Evolutionary conservation across 2,329 filamentous ascomycete species (phyloP), one percentile per base, ranked within the genome.

Genomic region (Alternaria triticimaculans): DNA sequence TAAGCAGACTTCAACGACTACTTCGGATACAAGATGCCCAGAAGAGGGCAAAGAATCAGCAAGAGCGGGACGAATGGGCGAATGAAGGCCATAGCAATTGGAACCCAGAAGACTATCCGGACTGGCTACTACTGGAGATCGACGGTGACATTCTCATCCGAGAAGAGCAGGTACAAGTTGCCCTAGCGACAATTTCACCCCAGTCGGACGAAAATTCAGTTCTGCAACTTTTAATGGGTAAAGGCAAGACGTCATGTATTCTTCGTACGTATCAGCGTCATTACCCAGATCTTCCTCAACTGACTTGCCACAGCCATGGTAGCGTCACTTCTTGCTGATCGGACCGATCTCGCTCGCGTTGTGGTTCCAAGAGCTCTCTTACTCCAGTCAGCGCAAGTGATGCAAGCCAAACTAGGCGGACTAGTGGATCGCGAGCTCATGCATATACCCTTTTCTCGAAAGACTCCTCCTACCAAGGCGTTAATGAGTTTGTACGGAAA

Each of bases 111-210:
- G 77, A 87, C 0, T 75, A 84, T 30, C 82, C 88, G 0, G 89
- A 92, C 69, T 91, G 89, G 87, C 74, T 92, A 0, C 79, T 92
- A 0, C 76, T 93, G 0, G 90, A 92, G 65, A 85, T 92, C 14
- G 90, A 92, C 55, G 82, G 85, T 0, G 84, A 90, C 62, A 76
- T 92, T 3, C 80, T 89, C 26, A 88, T 92, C 56, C 85, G 90
- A 0, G 80, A 83, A 0, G 85, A 86, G 3, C 90, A 92, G 66
- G 82, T 90, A 0, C 82, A 88, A 5, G 89, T 92, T 7, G 89
- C 90, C 0, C 67, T 80, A 2, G 86, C 87, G 0, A 92, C 87
- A 18, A 88, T 89, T 2, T 78, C 78, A 0, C 89, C 89, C 0
- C 59, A 69, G 0, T 87, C 85, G 0, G 78, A 80, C 0, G 66